Conservation (phyloP, 345 rosid species). For the Dovyalis caffra region DNA sequence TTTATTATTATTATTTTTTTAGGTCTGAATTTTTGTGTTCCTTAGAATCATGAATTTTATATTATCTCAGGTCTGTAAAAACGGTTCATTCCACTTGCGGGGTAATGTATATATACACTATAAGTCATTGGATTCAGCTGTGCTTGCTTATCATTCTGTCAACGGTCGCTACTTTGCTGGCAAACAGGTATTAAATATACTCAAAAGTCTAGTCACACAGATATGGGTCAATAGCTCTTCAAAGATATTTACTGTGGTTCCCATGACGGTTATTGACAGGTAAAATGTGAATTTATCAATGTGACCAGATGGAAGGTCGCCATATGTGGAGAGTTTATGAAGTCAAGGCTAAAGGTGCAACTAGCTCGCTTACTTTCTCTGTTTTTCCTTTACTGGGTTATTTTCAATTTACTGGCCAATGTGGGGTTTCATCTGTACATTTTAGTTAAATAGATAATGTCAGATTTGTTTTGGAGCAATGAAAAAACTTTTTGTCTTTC, state of each 20-base stretch:
- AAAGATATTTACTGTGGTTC: neutral
- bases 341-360: slow-evolving; percentile 70
- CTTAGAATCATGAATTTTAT: slow-evolving; percentile 14
- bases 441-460: neutral
- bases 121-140: slow-evolving; percentile 75
- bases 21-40: neutral
- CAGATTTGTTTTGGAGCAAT: neutral
- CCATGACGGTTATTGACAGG: slow-evolving; percentile 39
- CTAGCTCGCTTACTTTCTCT: slow-evolving; percentile 4
- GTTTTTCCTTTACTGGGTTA: neutral
- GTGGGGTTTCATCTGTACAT: neutral
- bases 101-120: slow-evolving; percentile 92
- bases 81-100: slow-evolving; percentile 84
- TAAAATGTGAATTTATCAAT: slow-evolving; percentile 83
- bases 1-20: too few relatives aligned
- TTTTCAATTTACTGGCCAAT: neutral
- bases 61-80: slow-evolving; percentile 71
- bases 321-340: slow-evolving; percentile 96
- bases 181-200: slow-evolving; percentile 63
- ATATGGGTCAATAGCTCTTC: neutral
- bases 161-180: slow-evolving; percentile 94
- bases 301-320: slow-evolving; percentile 88
- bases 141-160: slow-evolving; percentile 57
- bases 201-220: neutral
- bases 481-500: neutral